Evolutionary conservation across 306 rosid genomes (phyloP), one percentile per base, ranked within the genome.

Genomic region (Prunus campanulata): DNA sequence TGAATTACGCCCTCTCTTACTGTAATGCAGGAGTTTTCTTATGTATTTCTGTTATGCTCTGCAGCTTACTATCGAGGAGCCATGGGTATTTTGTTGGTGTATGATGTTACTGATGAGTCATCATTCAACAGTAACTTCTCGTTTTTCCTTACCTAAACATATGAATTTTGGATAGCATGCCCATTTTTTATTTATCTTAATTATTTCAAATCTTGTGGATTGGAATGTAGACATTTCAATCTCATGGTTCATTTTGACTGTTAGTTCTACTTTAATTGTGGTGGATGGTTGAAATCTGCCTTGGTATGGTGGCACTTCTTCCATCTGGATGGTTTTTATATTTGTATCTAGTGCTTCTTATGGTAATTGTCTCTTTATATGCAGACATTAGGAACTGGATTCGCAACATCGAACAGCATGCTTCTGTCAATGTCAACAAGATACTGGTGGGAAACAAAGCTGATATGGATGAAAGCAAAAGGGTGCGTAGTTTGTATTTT

Each of bases 51-150:
- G 51, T 72, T 63, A 13, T 52, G 29, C 81, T 80, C 66, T 82
- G 91, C 93, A 91, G 97, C 97, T 80, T 91, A 91, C 82, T 89
- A 91, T 70, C 91, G 97, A 59, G 97, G 97, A 86, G 95, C 95
- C 77, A 91, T 91, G 97, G 95, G 95, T 70, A 90, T 90, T 82
- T 86, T 91, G 85, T 86, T 91, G 84, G 96, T 91, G 63, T 91
- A 91, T 70, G 96, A 91, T 84, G 96, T 91, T 80, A 88, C 96
- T 44, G 96, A 91, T 72, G 96, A 91, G 86, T 89, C 93, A 67
- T 91, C 96, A 59, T 91, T 91, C 82, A 91, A 87, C 75, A 89
- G 96, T 91, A 86, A 77, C 24, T 42, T 74, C 83, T 59, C 75
- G 65, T 75, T 65, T 80, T 82, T 72, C 79, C 77, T 77, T 80